phyloP scores from a whole-genome alignment of 75 land plant species.

The Cunninghamia lanceolata region DNA sequence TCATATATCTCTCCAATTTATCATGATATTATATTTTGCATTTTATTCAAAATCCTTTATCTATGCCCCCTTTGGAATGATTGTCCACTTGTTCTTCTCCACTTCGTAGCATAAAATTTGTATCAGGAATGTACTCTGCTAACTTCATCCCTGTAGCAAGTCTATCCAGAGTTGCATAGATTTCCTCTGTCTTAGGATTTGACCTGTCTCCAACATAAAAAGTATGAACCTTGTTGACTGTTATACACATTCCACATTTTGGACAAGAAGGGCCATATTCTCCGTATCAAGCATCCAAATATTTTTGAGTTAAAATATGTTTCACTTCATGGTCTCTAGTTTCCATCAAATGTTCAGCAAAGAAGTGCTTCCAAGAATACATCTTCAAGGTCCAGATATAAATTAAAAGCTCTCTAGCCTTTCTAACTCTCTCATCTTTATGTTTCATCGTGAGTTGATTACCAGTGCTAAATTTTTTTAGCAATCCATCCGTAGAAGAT shows the following conservation, averaged over 20 bases:
- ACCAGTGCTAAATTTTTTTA: conserved; percentile 61
- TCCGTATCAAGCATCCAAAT: conserved; percentile 78
- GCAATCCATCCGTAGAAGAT: conserved; percentile 90
- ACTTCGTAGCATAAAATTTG: too few relatives aligned
- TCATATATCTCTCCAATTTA: too few relatives aligned
- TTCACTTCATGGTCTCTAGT: conserved; percentile 68
- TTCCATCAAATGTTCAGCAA: conserved; percentile 55
- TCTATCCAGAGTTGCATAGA: too few relatives aligned
- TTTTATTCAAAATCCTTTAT: too few relatives aligned
- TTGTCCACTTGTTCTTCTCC: too few relatives aligned
- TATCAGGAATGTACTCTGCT: too few relatives aligned
- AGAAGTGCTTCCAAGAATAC: conserved; percentile 86
- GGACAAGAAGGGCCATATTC: conserved; percentile 34
- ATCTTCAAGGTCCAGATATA: conserved; percentile 83
- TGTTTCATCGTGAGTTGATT: conserved; percentile 87
- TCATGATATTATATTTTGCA: too few relatives aligned
- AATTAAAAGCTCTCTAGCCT: conserved; percentile 70
- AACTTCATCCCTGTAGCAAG: too few relatives aligned
- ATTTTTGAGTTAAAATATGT: conserved; percentile 72
- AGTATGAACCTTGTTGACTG: conserved; percentile 14
- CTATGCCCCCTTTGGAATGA: too few relatives aligned
- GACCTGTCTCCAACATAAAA: too few relatives aligned
- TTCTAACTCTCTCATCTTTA: conserved; percentile 88
- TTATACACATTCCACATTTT: conserved; percentile 50
- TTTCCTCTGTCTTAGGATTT: too few relatives aligned